Evolutionary conservation across 768 basidiomycete species (phyloP).

Genomic region (Dentipellis sp.): DNA sequence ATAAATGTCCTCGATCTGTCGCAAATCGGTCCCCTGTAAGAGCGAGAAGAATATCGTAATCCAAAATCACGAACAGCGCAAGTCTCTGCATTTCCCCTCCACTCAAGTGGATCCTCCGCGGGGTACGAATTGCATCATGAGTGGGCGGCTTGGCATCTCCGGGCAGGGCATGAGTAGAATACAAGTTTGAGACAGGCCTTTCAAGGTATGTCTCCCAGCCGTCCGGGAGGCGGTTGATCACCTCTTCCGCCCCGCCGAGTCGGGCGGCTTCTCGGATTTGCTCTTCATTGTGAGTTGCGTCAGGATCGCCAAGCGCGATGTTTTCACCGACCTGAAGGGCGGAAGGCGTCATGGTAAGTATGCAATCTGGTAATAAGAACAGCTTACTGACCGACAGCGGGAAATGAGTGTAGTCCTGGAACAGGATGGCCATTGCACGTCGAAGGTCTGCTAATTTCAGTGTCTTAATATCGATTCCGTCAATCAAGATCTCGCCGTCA

Average conservation of each 20-base stretch:
- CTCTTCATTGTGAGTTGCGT: constrained; percentile 39
- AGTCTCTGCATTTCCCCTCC: constrained; percentile 73
- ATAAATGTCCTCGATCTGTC: constrained; percentile 53
- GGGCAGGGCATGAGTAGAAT: constrained; percentile 35
- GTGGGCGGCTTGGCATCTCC: constrained; percentile 12
- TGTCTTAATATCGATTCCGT: constrained; percentile 52
- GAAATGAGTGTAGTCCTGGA: constrained; percentile 77
- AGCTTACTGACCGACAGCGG: constrained; percentile 55
- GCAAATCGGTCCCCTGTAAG: not conserved
- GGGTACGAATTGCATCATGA: too few species aligned
- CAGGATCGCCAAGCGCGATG: constrained; percentile 64
- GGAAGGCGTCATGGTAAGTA: not conserved
- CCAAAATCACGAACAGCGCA: constrained; percentile 43
- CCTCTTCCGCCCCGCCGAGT: constrained; percentile 59
- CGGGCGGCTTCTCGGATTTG: constrained; percentile 55
- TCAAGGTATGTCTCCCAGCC: constrained; percentile 65
- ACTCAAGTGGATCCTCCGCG: constrained; percentile 28
- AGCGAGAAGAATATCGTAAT: not conserved
- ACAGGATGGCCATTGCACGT: constrained; percentile 62
- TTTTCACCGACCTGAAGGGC: constrained; percentile 59
- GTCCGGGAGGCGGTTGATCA: constrained; percentile 56
- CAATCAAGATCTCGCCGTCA: constrained; percentile 59
- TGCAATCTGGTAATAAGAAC: not conserved
- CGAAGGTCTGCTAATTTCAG: constrained; percentile 55
- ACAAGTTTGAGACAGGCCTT: constrained; percentile 58